Conservation (phyloP, 202 grass and related monocot species). For the Thinopyrum obtusiflorum region DNA sequence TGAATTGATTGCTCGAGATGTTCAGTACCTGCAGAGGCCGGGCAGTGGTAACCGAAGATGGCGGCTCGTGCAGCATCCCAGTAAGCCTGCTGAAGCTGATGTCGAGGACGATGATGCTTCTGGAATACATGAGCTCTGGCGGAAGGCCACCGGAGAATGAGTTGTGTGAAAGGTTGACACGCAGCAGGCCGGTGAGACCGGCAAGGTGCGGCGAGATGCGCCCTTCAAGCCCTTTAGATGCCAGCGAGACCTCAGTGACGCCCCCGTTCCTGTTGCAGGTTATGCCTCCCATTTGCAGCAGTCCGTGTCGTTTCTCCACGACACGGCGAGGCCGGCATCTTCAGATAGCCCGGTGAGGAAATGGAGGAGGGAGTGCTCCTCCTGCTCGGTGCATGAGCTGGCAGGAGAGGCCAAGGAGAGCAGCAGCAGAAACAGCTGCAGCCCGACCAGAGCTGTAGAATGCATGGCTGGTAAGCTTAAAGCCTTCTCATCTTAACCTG, state of each 20-base stretch:
- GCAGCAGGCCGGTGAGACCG: background rate
- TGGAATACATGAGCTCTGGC: background rate
- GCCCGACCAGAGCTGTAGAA: background rate
- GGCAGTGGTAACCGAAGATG: background rate
- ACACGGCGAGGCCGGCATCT: background rate
- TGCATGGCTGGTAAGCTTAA: conserved; percentile 7
- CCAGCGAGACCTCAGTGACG: background rate
- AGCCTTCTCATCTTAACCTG: background rate
- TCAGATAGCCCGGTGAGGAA: background rate
- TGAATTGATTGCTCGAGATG: background rate
- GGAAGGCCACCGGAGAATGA: background rate
- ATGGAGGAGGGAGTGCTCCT: background rate
- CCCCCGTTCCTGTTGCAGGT: background rate
- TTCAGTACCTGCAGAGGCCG: background rate
- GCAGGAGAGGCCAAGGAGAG: background rate
- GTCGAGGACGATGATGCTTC: background rate
- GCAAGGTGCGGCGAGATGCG: background rate
- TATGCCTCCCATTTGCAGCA: background rate
- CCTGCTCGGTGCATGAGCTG: background rate
- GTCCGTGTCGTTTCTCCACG: background rate
- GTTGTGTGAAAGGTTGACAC: background rate
- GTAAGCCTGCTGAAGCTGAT: background rate
- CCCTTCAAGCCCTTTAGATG: background rate
- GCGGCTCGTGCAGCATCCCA: background rate
- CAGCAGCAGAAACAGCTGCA: background rate